phyloP scores from a whole-genome alignment of 1,284 basidiomycete genomes.

The Butyriboletus regius region DNA sequence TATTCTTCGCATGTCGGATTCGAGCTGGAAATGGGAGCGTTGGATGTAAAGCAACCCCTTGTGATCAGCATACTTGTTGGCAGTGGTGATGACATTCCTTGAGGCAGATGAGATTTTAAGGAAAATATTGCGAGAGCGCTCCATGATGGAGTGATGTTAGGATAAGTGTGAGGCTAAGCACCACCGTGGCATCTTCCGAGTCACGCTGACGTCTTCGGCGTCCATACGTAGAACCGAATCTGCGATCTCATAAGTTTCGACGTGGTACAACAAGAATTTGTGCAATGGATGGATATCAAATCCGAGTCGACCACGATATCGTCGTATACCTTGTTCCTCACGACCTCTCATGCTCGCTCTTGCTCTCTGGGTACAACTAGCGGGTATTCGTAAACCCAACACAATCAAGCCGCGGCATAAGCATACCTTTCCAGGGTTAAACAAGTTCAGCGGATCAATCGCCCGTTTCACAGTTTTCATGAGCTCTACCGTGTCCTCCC shows the following conservation, averaged over 20 bases:
- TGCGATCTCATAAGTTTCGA: too few relatives aligned
- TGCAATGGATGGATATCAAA: too few relatives aligned
- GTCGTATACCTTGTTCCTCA: background rate
- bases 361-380: slow-evolving; percentile 18
- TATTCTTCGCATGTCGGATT: background rate
- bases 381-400: slow-evolving; percentile 1
- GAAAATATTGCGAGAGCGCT: background rate
- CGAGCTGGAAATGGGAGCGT: background rate
- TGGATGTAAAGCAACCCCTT: background rate
- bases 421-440: slow-evolving; percentile 74
- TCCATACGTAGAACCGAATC: too few relatives aligned
- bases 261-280: too few relatives aligned
- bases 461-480: slow-evolving; percentile 73
- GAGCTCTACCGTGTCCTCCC: slow-evolving; percentile 65
- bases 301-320: too few relatives aligned
- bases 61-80: background rate
- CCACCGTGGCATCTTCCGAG: too few relatives aligned
- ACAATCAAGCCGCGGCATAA: background rate
- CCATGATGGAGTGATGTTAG: too few relatives aligned
- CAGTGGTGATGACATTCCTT: background rate
- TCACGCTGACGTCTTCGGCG: too few relatives aligned
- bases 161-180: too few relatives aligned
- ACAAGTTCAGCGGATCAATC: slow-evolving; percentile 67
- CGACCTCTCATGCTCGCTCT: background rate
- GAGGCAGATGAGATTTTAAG: background rate